These are phyloP conservation scores for Aspergillus neotritici DNA, from an alignment of 2,329 filamentous ascomycete species.

Conservation along the genomic window DNA sequence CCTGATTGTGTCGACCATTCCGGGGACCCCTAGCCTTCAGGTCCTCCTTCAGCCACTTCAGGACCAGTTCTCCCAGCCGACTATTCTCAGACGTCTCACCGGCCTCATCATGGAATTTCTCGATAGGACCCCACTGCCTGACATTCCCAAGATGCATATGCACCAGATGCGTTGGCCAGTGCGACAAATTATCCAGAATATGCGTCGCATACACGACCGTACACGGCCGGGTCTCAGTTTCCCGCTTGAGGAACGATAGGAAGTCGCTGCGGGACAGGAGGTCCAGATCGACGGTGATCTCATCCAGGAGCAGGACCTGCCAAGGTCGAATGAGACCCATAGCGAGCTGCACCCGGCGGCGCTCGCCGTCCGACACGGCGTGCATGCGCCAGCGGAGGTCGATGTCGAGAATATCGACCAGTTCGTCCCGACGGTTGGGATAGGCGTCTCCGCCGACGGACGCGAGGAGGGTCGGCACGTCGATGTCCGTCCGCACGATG, in stretches of 20 bases:
- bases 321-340: slow-evolving; percentile 93
- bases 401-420: slow-evolving; percentile 83
- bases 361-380: slow-evolving; percentile 86
- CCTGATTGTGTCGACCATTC: slow-evolving; percentile 51
- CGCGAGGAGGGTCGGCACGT: slow-evolving; percentile 75
- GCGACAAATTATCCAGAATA: slow-evolving; percentile 88
- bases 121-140: slow-evolving; percentile 76
- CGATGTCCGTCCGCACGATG: slow-evolving; percentile 92
- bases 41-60: slow-evolving; percentile 81
- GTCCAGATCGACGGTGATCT: slow-evolving; percentile 96
- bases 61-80: slow-evolving; percentile 76
- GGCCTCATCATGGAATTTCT: slow-evolving; percentile 57
- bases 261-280: slow-evolving; percentile 80
- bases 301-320: slow-evolving; percentile 84
- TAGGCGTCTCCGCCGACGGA: slow-evolving; percentile 84
- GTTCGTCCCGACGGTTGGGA: slow-evolving; percentile 74
- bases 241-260: slow-evolving; percentile 73
- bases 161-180: slow-evolving; percentile 91
- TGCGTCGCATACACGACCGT: slow-evolving; percentile 98
- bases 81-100: slow-evolving; percentile 65
- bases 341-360: slow-evolving; percentile 84
- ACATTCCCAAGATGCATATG: slow-evolving; percentile 90
- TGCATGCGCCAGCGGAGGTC: slow-evolving; percentile 93
- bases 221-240: slow-evolving; percentile 75
- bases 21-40: slow-evolving; percentile 72